Evolutionary conservation across 2,329 filamentous ascomycete genomes (phyloP), one percentile per base, ranked within the genome.

Genomic region (Penicillium griseofulvum): DNA sequence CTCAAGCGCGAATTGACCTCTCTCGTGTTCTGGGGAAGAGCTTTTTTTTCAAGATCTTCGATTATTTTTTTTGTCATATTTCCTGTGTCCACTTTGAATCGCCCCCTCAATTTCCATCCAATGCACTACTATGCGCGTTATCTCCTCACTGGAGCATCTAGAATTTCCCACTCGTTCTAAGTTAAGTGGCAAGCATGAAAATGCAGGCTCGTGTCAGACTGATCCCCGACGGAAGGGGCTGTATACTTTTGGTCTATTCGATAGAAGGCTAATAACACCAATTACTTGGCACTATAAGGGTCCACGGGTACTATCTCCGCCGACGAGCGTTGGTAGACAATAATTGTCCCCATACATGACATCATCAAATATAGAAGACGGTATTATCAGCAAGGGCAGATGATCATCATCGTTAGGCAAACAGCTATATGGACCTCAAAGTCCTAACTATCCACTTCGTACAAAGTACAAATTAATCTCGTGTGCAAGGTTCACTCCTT

Each of bases 201-300:
- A 42, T 41, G 29, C n/a, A 46, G 41, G 43, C 59, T 63, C 62
- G 59, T 63, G 60, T 48, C 57, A 49, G 41, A 38, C 28, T 48
- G 7, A 29, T 16, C 31, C 49, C 42, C 45, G 34, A 43, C 10
- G 38, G 54, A 37, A 54, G 51, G 24, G 55, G 43, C 33, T 43
- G 14, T 39, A n/a, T 17, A 7, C 16, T 52, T 6, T 28, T n/a
- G n/a, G 29, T 38, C 22, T 42, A 22, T 46, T 37, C 45, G 16
- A 31, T 39, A 38, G 10, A 39, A 52, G 26, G 26, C 3, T 31
- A 26, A 33, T 19, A 24, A n/a, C 17, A 33, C 12, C 11, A 24
- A 14, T n/a, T 36, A 39, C 8, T 28, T 12, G 24, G 19, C n/a
- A 22, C 16, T 14, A 33, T 33, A 45, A 22, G 22, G 22, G 3